These are phyloP conservation scores for Gossypium anomalum DNA, from an alignment of 345 rosid genomes.

Conservation along the genomic window DNA sequence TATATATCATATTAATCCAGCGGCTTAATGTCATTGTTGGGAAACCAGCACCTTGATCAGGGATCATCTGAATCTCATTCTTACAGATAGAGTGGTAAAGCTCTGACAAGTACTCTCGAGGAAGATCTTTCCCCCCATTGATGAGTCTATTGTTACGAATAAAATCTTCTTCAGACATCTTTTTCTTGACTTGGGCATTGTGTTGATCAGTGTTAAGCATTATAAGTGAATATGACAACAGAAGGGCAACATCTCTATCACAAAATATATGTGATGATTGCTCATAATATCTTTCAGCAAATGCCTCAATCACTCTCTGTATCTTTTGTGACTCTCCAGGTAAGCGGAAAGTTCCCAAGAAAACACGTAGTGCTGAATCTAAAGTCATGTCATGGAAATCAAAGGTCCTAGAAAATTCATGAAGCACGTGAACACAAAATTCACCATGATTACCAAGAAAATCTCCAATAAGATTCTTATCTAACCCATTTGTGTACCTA, in stretches of 20 bases:
- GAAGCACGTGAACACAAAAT: constrained; percentile 70
- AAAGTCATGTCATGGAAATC: constrained; percentile 64
- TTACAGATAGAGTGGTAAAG: constrained; percentile 60
- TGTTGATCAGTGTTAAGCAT: constrained; percentile 76
- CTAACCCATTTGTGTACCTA: constrained; percentile 66
- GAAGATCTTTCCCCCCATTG: constrained; percentile 73
- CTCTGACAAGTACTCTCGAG: constrained; percentile 60
- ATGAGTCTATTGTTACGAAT: constrained; percentile 61
- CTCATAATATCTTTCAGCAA: constrained; percentile 77
- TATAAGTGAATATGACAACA: constrained; percentile 72
- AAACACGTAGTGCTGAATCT: constrained; percentile 67
- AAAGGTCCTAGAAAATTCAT: constrained; percentile 61
- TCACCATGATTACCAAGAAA: constrained; percentile 71
- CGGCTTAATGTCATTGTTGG: constrained; percentile 53
- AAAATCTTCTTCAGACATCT: constrained; percentile 78
- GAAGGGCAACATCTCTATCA: constrained; percentile 61
- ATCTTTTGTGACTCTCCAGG: constrained; percentile 87
- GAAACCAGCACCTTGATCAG: constrained; percentile 57
- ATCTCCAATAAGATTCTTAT: constrained; percentile 66
- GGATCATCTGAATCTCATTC: constrained; percentile 68
- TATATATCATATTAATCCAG: constrained; percentile 64
- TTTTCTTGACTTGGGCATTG: constrained; percentile 67
- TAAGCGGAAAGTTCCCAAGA: constrained; percentile 67
- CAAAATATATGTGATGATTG: constrained; percentile 57
- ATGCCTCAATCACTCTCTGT: constrained; percentile 77